Evolutionary conservation across 345 rosid species (phyloP), one percentile per base, ranked within the genome.

Genomic region (Zanthoxylum bungeanum): DNA sequence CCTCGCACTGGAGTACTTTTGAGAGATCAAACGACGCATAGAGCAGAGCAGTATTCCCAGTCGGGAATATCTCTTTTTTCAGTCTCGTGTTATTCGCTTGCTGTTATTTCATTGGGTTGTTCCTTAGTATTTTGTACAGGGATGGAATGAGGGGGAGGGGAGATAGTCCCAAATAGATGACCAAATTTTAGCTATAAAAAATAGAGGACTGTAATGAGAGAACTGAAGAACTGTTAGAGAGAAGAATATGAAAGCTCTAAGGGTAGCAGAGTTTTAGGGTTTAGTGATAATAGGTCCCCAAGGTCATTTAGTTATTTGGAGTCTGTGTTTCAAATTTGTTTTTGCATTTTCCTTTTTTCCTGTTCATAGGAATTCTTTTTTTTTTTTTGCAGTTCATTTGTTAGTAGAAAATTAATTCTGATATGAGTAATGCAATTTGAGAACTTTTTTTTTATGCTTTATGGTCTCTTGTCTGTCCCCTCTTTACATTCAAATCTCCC

Each of bases 111-210:
- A 80, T 68, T 78, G 66, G 80, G 75, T 82, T 64, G 69, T 78
- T 81, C 65, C 69, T 79, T 69, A 74, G 74, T 74, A 74, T 82
- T 66, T 77, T 84, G 91, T 87, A 87, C 87, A 87, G 87, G 81
- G 83, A 65, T 55, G 79, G 80, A 66, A 77, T 63, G 77, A 70
- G 79, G n/a, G 70, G 81, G 12, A 42, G 67, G 71, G 76, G 82
- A 75, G 81, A n/a, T n/a, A n/a, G n/a, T n/a, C n/a, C n/a, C 74
- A 57, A 55, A 36, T 79, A 86, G 88, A 56, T 75, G 72, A 81
- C 75, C 78, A 68, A 60, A 75, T 66, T 63, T 70, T 79, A 80
- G 81, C 70, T 46, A n/a, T n/a, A n/a, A n/a, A n/a, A 68, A 64
- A 80, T 66, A 83, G 79, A 78, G 72, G 83, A 60, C 64, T 65